A percentile compares a stretch with the other conserved stretches of the same genome.
Evolutionary conservation across 371 early-diverging fungal genomes (phyloP).

Genomic region (Circinella umbellata): DNA sequence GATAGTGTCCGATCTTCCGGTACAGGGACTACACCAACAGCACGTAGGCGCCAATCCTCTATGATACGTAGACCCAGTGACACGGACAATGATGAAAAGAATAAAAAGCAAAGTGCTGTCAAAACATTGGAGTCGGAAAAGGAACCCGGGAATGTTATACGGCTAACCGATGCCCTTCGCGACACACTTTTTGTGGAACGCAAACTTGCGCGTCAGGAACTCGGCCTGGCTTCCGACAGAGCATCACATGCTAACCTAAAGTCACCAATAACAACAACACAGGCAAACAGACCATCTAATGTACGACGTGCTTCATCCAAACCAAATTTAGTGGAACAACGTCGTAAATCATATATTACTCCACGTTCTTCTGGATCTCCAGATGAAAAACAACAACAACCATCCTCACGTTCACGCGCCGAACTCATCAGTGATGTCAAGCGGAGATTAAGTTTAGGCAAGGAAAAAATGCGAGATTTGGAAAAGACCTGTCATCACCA

Average conservation of each 20-base stretch:
- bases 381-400: neutral
- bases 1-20: slow-evolving; percentile 15
- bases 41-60: neutral
- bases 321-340: slow-evolving; percentile 6
- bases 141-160: slow-evolving; percentile 18
- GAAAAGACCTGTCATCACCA: slow-evolving; percentile 18
- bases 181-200: slow-evolving; percentile 41
- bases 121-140: slow-evolving; percentile 7
- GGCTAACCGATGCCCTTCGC: slow-evolving; percentile 39
- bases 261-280: slow-evolving; percentile 12
- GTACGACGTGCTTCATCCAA: slow-evolving; percentile 4
- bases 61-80: slow-evolving; percentile 6
- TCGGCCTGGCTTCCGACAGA: slow-evolving; percentile 30
- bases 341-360: neutral
- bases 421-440: slow-evolving; percentile 25
- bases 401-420: slow-evolving; percentile 10
- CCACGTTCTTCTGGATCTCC: neutral
- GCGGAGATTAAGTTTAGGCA: slow-evolving; percentile 34
- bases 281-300: slow-evolving; percentile 5
- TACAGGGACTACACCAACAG: neutral
- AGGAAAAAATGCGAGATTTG: slow-evolving; percentile 33
- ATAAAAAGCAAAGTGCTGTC: slow-evolving; percentile 4
- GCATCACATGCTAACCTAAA: slow-evolving; percentile 22
- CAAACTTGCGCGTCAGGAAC: slow-evolving; percentile 32
- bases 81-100: slow-evolving; percentile 2